phyloP scores from a whole-genome alignment of 148 eudicot species.

The Drosera capensis region DNA sequence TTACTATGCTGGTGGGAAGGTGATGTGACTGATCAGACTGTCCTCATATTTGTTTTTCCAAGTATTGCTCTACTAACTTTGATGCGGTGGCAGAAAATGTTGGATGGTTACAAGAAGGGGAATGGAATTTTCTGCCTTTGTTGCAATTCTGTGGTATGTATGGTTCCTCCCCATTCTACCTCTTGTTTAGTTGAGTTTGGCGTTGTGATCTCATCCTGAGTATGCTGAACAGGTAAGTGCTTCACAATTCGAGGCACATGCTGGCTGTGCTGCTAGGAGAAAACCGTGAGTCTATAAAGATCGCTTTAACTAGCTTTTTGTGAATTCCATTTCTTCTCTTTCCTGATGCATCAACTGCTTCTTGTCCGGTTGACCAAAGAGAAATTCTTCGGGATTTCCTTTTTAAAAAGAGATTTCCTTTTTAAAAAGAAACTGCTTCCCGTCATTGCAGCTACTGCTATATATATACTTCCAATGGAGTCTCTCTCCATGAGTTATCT shows the following conservation, averaged over 20 bases:
- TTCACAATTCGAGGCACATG: slow-evolving; percentile 85
- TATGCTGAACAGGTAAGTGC: slow-evolving; percentile 81
- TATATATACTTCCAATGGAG: slow-evolving; percentile 93
- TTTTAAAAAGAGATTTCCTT: no score
- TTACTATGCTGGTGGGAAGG: slow-evolving; percentile 73
- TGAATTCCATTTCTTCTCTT: slow-evolving; percentile 1
- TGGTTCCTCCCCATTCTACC: slow-evolving; percentile 5
- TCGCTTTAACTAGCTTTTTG: slow-evolving; percentile 1
- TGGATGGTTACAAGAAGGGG: slow-evolving; percentile 58
- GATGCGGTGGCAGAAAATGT: slow-evolving; percentile 40
- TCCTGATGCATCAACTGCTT: neutral
- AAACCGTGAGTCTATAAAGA: slow-evolving; percentile 58
- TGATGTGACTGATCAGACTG: slow-evolving; percentile 9
- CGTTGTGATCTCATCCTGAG: neutral
- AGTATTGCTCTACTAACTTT: slow-evolving; percentile 5
- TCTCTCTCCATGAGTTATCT: slow-evolving; percentile 84
- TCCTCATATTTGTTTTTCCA: slow-evolving; percentile 3
- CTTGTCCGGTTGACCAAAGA: no score
- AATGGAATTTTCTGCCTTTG: slow-evolving; percentile 65
- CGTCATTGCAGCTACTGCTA: slow-evolving; percentile 45
- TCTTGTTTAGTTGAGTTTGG: neutral
- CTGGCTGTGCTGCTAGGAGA: slow-evolving; percentile 70
- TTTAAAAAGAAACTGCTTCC: no score
- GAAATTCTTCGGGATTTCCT: no score
- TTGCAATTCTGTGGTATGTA: slow-evolving; percentile 51